A percentile compares a stretch with the other conserved stretches of the same genome.
Evolutionary conservation across 768 basidiomycete species (phyloP).

Genomic region (Boletus subparvulus): DNA sequence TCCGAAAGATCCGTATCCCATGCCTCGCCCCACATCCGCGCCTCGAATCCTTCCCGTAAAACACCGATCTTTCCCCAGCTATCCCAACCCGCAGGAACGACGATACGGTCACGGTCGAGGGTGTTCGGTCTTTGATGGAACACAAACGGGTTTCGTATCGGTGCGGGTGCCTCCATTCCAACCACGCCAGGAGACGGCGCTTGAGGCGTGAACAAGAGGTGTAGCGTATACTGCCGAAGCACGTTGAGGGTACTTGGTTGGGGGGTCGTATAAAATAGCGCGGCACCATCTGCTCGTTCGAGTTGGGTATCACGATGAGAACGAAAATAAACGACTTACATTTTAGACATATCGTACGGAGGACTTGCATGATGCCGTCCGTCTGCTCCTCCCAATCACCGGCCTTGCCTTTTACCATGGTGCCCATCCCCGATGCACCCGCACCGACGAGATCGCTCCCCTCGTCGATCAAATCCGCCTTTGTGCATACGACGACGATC

Average conservation of each 20-base stretch:
- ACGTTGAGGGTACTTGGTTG: slow-evolving; percentile 71
- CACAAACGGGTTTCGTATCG: slow-evolving; percentile 77
- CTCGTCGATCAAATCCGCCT: slow-evolving; percentile 91
- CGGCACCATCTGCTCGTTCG: slow-evolving; percentile 75
- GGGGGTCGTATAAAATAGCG: slow-evolving; percentile 87
- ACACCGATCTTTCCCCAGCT: slow-evolving; percentile 95
- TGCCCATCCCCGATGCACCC: slow-evolving; percentile 81
- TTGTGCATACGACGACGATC: slow-evolving; percentile 87
- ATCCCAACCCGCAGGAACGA: slow-evolving; percentile 97
- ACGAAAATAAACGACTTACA: slow-evolving; percentile 52
- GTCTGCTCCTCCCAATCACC: slow-evolving; percentile 95
- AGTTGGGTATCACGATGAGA: not conserved
- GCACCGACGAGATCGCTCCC: slow-evolving; percentile 62
- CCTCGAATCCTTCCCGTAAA: slow-evolving; percentile 88
- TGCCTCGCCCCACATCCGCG: slow-evolving; percentile 72
- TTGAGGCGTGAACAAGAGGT: slow-evolving; percentile 62
- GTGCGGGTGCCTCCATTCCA: slow-evolving; percentile 40
- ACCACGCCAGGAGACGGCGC: slow-evolving; percentile 47
- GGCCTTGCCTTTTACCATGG: slow-evolving; percentile 89
- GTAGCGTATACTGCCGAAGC: slow-evolving; percentile 80
- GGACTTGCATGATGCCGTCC: slow-evolving; percentile 93
- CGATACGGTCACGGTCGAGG: slow-evolving; percentile 87
- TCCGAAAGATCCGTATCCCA: slow-evolving; percentile 72
- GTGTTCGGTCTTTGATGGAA: slow-evolving; percentile 88
- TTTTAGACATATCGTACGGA: slow-evolving; percentile 88